Base-by-base conservation (phyloP, 345 rosid species). In the Dipteronia dyeriana region DNA sequence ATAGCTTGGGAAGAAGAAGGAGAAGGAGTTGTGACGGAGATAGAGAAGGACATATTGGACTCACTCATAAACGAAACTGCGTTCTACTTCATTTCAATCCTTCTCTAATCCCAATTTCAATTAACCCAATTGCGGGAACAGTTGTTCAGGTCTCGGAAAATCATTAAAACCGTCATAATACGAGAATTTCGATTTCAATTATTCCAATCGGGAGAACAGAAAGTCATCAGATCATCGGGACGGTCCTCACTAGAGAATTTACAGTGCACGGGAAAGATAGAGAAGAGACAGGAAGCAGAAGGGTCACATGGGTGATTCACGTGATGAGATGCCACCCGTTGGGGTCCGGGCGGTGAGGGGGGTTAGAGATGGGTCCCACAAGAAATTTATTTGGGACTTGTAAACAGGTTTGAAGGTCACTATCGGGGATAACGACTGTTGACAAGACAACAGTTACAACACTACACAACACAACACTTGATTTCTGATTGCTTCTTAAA, bases 301-400 rank as follows among this genome's bases (percentile, higher is more conserved):
- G 72, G 80, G 82, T 84, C 89, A 90, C 97, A 80, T 90, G 91
- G 89, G 86, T 69, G 3, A 66, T 78, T 90, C 97, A 91, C 91
- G 94, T 87, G 97, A 86, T n/a, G 82, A 80, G 91, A 85, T 82
- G 80, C 84, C 56, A 72, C 71, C 76, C 66, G 76, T 16, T 66
- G 38, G 83, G 74, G 83, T 34, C 38, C 38, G 38, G 38, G 38
- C 38, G 38, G 38, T 5, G 38, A 34, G 6, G 38, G 38, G 74
- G 78, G 77, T 54, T 13, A n/a, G 19, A 62, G 19, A 62, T 74
- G 82, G 87, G 87, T 16, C 80, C 85, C 82, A 75, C 74, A 41
- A 26, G 43, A 34, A 34, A 34, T 34, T 5, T 34, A 75, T 76
- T 75, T 73, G 63, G 80, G 81, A 60, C 75, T 54, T 39, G 75